These are phyloP conservation scores for Trypanosoma cruzi DNA, from an alignment of 208 protist species.

Conservation along the genomic window DNA sequence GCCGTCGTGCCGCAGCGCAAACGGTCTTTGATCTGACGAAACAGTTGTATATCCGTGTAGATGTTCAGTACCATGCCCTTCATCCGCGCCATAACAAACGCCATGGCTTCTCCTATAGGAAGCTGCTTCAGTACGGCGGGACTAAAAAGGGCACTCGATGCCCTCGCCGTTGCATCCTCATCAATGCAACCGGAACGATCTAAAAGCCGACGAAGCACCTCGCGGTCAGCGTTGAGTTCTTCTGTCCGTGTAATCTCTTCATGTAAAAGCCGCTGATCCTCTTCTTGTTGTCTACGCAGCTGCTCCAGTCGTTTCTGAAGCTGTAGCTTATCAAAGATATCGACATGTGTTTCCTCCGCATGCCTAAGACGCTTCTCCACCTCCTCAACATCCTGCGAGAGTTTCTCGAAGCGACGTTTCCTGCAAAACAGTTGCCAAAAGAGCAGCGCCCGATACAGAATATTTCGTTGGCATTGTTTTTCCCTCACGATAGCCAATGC, in stretches of 20 bases:
- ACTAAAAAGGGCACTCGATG: constrained; percentile 37
- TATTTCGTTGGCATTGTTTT: constrained; percentile 36
- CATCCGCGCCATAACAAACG: constrained; percentile 81
- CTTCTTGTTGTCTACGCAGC: constrained; percentile 45
- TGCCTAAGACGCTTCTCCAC: constrained; percentile 47
- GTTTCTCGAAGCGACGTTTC: constrained; percentile 26
- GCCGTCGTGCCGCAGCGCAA: constrained; percentile 52
- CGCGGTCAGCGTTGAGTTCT: constrained; percentile 11
- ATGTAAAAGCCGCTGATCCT: constrained; percentile 40
- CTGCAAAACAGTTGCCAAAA: constrained; percentile 52
- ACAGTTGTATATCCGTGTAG: constrained; percentile 84
- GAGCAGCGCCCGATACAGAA: constrained; percentile 41
- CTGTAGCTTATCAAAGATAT: constrained; percentile 88
- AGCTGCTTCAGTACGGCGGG: constrained; percentile 73
- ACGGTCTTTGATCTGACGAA: constrained; percentile 78
- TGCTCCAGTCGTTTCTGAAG: constrained; percentile 76
- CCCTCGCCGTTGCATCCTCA: constrained; percentile 1
- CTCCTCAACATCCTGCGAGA: constrained; percentile 33
- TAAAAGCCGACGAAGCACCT: constrained; percentile 7
- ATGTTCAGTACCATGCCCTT: constrained; percentile 89
- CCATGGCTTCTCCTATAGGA: constrained; percentile 56
- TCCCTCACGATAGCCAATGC: constrained; percentile 49
- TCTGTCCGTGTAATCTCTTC: constrained; percentile 26
- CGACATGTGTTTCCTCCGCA: constrained; percentile 58
- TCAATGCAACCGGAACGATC: constrained; percentile 2